phyloP scores from a whole-genome alignment of 1,284 basidiomycete genomes.

The Boletus smithii region DNA sequence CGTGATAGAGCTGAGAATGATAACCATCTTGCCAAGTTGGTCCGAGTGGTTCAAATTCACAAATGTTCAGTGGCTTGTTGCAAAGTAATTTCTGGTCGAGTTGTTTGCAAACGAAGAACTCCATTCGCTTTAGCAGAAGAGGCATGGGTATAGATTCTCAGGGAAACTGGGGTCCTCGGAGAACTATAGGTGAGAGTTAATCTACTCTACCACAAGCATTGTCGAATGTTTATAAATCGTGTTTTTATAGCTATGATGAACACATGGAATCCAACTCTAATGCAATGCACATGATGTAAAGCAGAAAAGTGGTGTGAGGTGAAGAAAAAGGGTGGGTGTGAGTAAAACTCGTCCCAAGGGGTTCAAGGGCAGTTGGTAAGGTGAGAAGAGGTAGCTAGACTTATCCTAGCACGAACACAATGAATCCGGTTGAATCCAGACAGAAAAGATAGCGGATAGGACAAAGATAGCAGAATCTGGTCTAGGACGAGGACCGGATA shows the following conservation, averaged over 20 bases:
- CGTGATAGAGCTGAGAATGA: not conserved
- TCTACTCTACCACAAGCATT: not conserved
- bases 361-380: no score
- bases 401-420: no score
- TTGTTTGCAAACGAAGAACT: not conserved
- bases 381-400: no score
- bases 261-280: not conserved
- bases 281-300: not conserved
- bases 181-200: not conserved
- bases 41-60: not conserved
- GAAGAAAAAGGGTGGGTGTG: no score
- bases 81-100: not conserved
- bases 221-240: not conserved
- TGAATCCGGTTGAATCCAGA: no score
- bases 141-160: not conserved
- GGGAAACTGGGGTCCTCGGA: not conserved
- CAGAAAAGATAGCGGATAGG: no score
- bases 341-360: no score
- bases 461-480: no score
- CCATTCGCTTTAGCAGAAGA: not conserved
- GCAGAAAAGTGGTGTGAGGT: no score
- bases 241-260: not conserved
- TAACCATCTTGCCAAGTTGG: not conserved
- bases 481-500: no score
- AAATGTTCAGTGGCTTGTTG: not conserved